Evolutionary conservation across 371 early-diverging fungal genomes (phyloP), one percentile per base, ranked within the genome.

Genomic region (Actinomortierella wolfii): DNA sequence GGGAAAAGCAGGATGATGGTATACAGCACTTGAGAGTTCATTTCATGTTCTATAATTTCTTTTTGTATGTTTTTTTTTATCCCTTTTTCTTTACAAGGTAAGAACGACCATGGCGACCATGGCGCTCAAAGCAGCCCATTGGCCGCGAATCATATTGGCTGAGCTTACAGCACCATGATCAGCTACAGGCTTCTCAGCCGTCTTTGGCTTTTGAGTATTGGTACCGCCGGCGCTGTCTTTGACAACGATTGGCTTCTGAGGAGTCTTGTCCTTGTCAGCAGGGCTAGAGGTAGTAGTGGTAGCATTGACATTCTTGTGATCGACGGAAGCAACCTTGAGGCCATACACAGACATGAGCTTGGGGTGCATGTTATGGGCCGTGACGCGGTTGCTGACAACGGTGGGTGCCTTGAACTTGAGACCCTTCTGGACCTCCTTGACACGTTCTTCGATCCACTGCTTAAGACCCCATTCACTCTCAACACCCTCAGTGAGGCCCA

Each of bases 391-490:
- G 1, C 50, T 43, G 21, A 29, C 54, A 1, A 61, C 65, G 0
- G 28, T 13, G 7, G 43, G 26, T 11, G 55, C 61, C 50, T 65
- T 61, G 51, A 70, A 70, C 26, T 54, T 46, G 23, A 71, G 43
- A 21, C 57, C 50, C 56, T 66, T 66, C 49, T 61, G 59, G n/a
- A 66, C 66, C 8, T 21, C n/a, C 0, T 13, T 40, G 8, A 59
- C 34, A 20, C 66, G 61, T 44, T 65, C 34, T 43, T 49, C 21
- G 20, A 71, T 53, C 66, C 66, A 71, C 14, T 55, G 20, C 50
- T 55, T 61, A 28, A 71, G 45, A 40, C 66, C 66, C 58, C 52
- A 66, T 39, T 56, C 21, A 26, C 41, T 51, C 57, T 66, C 54
- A 25, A 47, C 24, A 23, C 73, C 66, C 20, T 49, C 13, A n/a